Evolutionary conservation across 177 flowering plant genomes (phyloP).

Genomic region (Vitis hybrid): DNA sequence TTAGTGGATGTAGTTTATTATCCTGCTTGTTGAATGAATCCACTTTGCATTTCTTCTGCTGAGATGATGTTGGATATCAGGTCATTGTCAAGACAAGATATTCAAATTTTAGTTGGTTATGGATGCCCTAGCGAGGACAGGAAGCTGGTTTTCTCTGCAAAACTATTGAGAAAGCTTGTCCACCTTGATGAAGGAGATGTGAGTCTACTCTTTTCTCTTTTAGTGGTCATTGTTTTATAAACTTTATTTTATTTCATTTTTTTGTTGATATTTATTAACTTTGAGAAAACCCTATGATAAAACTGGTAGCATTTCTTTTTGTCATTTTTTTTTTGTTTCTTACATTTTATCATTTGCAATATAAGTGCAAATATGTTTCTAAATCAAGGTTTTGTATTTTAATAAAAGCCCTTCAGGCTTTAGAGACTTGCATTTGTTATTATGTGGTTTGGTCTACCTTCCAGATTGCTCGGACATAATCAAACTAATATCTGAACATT

Average conservation of each 20-base stretch:
- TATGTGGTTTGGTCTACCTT: no score
- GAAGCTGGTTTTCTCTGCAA: conserved; percentile 81
- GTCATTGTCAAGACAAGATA: conserved; percentile 90
- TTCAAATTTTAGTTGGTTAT: conserved; percentile 87
- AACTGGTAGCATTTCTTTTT: neutral
- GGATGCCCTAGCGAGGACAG: conserved; percentile 83
- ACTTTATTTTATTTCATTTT: neutral
- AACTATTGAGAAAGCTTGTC: conserved; percentile 79
- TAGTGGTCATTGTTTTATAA: no score
- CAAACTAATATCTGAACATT: no score
- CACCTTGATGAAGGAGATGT: conserved; percentile 99
- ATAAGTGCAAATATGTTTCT: no score
- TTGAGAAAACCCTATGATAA: no score
- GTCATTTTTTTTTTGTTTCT: neutral
- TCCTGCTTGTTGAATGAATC: neutral
- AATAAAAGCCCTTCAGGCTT: no score
- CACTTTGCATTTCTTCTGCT: conserved; percentile 12
- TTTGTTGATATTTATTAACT: no score
- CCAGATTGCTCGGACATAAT: no score
- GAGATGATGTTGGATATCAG: conserved; percentile 46
- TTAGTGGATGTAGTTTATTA: no score
- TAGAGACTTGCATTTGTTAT: no score
- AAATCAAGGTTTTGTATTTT: no score
- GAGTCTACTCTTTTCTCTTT: conserved; percentile 23
- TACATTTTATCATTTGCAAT: no score